phyloP scores from a whole-genome alignment of 2,329 filamentous ascomycete species.

The Colletotrichum gloeosporioides region DNA sequence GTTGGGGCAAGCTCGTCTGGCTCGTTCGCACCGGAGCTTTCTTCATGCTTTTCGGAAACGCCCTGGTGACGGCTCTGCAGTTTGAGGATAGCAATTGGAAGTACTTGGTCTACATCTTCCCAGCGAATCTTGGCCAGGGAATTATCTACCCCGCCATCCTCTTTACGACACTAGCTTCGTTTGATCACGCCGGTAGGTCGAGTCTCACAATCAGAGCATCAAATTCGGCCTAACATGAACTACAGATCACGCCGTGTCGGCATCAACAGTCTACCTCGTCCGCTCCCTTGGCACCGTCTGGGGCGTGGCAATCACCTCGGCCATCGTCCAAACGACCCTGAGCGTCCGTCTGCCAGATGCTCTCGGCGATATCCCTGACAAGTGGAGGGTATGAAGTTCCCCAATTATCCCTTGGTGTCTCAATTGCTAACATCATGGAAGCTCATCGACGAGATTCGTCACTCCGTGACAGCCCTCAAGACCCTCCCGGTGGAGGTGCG shows the following conservation, averaged over 20 bases:
- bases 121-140: constrained; percentile 64
- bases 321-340: constrained; percentile 68
- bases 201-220: background rate
- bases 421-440: constrained; percentile 34
- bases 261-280: constrained; percentile 68
- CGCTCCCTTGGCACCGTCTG: constrained; percentile 68
- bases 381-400: constrained; percentile 55
- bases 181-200: constrained; percentile 62
- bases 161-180: constrained; percentile 67
- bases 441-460: constrained; percentile 67
- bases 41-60: constrained; percentile 59
- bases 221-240: background rate
- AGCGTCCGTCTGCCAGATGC: constrained; percentile 57
- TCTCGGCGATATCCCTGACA: constrained; percentile 60
- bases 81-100: constrained; percentile 58
- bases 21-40: constrained; percentile 57
- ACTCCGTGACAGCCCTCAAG: constrained; percentile 63
- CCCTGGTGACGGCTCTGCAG: constrained; percentile 52
- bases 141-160: constrained; percentile 63
- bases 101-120: constrained; percentile 62
- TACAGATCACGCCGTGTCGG: constrained; percentile 65
- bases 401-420: background rate
- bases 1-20: constrained; percentile 55
- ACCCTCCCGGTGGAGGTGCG: constrained; percentile 61
- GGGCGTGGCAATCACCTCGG: constrained; percentile 67